Base-by-base conservation (phyloP, 148 eudicot species). In the Drosera capensis region DNA sequence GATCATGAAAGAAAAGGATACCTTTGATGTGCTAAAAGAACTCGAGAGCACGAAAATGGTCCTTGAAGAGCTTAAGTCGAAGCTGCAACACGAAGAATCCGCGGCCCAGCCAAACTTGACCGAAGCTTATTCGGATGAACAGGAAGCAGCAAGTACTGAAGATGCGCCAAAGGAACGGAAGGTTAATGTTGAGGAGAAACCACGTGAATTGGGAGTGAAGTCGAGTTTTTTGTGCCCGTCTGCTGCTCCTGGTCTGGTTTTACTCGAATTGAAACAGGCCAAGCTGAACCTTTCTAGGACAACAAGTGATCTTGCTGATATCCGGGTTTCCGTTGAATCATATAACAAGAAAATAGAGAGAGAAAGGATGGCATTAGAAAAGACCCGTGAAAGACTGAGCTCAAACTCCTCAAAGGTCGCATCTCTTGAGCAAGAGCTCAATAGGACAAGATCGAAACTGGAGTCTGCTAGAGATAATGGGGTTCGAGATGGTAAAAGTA, bases 231-330 rank as follows among this genome's bases (percentile, higher is more conserved):
- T 57, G 22, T 45, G 62, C 43, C 61, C 80, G 1, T n/a, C 62
- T 24, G 57, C 72, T 1, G 58, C 79, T 4, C 70, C 78, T 12
- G 73, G 66, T 14, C 46, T 66, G 15, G 73, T 79, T 45, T 51
- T 72, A 62, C 63, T 59, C 69, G 90, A 87, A 50, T 31, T 87
- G 52, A 77, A 79, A 52, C 86, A 83, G 40, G 77, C 94, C 2
- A 87, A 77, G 48, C 47, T 55, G 9, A 68, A 71, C 57, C 78
- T 87, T 18, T 69, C 55, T 41, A 66, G 57, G 29, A 87, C 58
- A 15, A 73, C 78, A 0, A 59, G 52, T 23, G 82, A 87, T 21
- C 82, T 87, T 29, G 80, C 80, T 23, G 57, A 63, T 3, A 80
- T 87, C 46, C 70, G 71, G 14, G 72, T 77, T 42, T 79, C 90